Evolutionary conservation across 2,329 filamentous ascomycete genomes (phyloP).

Genomic region (Helicocarpus griseus): DNA sequence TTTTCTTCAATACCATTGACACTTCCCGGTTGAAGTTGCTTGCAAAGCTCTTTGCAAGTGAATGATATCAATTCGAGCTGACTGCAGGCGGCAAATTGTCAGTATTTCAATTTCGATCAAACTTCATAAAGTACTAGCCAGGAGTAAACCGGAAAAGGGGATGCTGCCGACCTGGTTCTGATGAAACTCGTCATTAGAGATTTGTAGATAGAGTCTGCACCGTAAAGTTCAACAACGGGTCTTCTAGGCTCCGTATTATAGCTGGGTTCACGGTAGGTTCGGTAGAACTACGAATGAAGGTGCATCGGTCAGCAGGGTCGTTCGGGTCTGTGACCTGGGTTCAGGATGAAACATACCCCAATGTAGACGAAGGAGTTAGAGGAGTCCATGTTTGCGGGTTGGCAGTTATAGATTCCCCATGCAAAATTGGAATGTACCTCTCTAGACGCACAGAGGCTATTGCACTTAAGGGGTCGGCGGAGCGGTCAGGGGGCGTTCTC

Average conservation of each 20-base stretch:
- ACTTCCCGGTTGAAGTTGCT: conserved; percentile 36
- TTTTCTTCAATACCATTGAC: conserved; percentile 34
- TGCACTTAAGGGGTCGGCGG: not conserved
- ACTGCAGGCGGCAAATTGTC: not conserved
- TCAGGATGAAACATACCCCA: not conserved
- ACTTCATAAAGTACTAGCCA: too few species aligned
- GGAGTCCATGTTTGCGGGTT: not conserved
- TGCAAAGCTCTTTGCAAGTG: not conserved
- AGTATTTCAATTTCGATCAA: not conserved
- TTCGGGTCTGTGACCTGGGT: too few species aligned
- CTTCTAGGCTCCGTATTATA: conserved; percentile 29
- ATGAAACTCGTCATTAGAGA: conserved; percentile 64
- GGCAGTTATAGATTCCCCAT: not conserved
- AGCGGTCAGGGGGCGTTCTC: not conserved
- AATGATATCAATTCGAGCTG: conserved; percentile 2
- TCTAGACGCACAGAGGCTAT: not conserved
- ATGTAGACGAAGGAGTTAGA: not conserved
- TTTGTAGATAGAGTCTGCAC: conserved; percentile 65
- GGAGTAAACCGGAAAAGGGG: not conserved
- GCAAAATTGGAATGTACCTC: not conserved
- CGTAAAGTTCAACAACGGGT: conserved; percentile 64
- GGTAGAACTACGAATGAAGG: not conserved
- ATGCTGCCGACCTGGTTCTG: conserved; percentile 48
- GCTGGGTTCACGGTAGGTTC: not conserved
- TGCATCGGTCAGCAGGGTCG: not conserved